These are phyloP conservation scores for Coffea canephora DNA, from an alignment of 257 asterid genomes.

Conservation along the genomic window DNA sequence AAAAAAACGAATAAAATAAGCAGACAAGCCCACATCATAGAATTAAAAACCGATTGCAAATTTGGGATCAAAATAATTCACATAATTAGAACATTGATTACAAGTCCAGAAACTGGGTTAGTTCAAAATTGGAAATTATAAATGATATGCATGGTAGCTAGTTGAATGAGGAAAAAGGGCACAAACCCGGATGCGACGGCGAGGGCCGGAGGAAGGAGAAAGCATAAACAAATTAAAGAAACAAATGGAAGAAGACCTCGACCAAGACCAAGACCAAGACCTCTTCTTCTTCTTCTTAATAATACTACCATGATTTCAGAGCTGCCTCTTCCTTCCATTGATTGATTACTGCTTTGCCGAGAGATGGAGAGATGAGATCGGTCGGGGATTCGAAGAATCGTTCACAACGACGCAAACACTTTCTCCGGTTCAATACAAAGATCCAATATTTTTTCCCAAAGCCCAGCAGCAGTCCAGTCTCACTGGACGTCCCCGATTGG, in stretches of 20 bases:
- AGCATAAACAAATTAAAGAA: conserved; percentile 2
- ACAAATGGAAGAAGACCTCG: background rate
- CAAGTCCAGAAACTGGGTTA: too few relatives aligned
- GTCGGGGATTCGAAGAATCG: background rate
- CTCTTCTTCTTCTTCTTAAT: background rate
- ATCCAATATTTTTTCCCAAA: too few relatives aligned
- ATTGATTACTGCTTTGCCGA: background rate
- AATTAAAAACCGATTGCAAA: background rate
- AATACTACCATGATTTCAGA: too few relatives aligned
- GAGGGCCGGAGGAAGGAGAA: conserved; percentile 16
- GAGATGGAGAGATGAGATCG: background rate
- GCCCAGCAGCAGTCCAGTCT: too few relatives aligned
- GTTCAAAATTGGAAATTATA: too few relatives aligned
- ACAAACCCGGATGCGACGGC: conserved; percentile 31
- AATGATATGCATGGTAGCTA: too few relatives aligned
- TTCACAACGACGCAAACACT: too few relatives aligned
- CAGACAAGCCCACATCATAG: background rate
- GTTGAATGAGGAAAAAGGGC: background rate
- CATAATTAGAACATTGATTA: background rate
- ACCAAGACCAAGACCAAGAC: too few relatives aligned
- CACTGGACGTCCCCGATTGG: too few relatives aligned
- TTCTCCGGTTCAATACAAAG: too few relatives aligned
- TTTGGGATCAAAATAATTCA: background rate
- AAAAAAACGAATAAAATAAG: background rate
- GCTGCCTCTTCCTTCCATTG: conserved; percentile 12